Conservation (phyloP, 306 rosid species). For the Rosa chinensis region DNA sequence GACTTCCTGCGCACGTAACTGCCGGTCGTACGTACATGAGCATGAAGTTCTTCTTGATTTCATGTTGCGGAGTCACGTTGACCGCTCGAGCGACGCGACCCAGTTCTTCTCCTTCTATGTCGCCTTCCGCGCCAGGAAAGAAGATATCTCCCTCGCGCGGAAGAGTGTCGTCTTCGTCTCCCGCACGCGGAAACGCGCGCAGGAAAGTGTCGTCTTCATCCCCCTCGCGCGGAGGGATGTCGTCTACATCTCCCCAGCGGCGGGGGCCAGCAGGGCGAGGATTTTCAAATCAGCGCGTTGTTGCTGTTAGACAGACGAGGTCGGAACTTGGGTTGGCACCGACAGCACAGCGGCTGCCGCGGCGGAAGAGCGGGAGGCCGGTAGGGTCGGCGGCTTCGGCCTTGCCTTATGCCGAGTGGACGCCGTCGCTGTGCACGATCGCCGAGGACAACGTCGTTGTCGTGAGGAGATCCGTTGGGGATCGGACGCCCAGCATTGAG, state of each 20-base stretch:
- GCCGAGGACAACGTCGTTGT: constrained; percentile 37
- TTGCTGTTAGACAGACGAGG: constrained; percentile 27
- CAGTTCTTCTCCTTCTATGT: background rate
- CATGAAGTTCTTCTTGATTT: constrained; percentile 48
- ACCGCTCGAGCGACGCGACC: background rate
- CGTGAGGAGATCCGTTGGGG: background rate
- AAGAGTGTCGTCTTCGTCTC: background rate
- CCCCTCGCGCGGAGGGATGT: too few species aligned
- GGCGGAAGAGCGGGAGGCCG: constrained; percentile 18
- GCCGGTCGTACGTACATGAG: too few species aligned
- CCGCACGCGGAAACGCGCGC: background rate
- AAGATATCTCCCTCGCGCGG: background rate
- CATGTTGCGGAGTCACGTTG: constrained; percentile 42
- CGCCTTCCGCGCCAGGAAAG: background rate
- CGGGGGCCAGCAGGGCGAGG: background rate
- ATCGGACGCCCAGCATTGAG: background rate
- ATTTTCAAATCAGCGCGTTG: background rate
- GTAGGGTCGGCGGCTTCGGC: constrained; percentile 3
- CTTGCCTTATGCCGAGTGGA: constrained; percentile 41
- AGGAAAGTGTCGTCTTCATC: too few species aligned
- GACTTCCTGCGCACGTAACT: constrained; percentile 7
- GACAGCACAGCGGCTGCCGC: background rate
- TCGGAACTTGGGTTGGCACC: constrained; percentile 22
- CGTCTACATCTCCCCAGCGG: background rate
- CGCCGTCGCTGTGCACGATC: constrained; percentile 57